Evolutionary conservation across 2,329 filamentous ascomycete genomes (phyloP).

Genomic region (Epichloe bromicola): DNA sequence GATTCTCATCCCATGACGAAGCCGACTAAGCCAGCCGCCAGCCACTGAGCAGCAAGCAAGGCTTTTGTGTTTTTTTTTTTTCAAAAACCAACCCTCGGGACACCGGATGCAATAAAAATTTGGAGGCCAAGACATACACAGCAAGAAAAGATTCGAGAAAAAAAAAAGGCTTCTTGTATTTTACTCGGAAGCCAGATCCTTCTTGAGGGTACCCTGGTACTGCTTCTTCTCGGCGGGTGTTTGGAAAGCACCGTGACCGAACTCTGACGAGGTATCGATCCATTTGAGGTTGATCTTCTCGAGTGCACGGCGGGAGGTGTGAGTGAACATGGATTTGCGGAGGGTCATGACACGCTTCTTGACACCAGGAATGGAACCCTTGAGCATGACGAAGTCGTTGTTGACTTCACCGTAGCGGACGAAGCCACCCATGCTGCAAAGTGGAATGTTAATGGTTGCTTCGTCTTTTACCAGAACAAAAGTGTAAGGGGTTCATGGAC

Average conservation of each 20-base stretch:
- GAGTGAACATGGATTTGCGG: slow-evolving; percentile 95
- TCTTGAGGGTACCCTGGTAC: slow-evolving; percentile 98
- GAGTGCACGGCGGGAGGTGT: slow-evolving; percentile 88
- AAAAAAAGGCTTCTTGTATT: slow-evolving; percentile 16
- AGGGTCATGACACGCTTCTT: slow-evolving; percentile 99
- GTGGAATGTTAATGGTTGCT: slow-evolving; percentile 15
- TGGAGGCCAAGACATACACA: slow-evolving; percentile 10
- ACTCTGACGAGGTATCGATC: slow-evolving; percentile 99
- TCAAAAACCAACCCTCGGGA: slow-evolving; percentile 24
- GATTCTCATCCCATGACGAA: slow-evolving; percentile 23
- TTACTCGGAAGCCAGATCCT: slow-evolving; percentile 56
- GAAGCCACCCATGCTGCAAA: slow-evolving; percentile 82
- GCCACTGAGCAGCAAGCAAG: slow-evolving; percentile 18
- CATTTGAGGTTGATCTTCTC: slow-evolving; percentile 99
- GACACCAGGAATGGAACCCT: slow-evolving; percentile 93
- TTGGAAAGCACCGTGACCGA: slow-evolving; percentile 99
- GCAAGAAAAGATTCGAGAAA: slow-evolving; percentile 25
- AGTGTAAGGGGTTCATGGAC: no score
- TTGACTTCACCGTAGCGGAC: slow-evolving; percentile 98
- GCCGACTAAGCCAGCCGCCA: slow-evolving; percentile 19
- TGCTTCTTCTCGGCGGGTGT: slow-evolving; percentile 95
- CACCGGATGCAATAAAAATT: slow-evolving; percentile 40
- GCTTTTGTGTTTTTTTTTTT: background rate
- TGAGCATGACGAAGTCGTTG: slow-evolving; percentile 97
- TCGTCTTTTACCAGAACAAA: background rate